A percentile compares a stretch with the other conserved stretches of the same genome.
Conservation (phyloP, 176 grass and related monocot genomes). For the Eremochloa ophiuroides region DNA sequence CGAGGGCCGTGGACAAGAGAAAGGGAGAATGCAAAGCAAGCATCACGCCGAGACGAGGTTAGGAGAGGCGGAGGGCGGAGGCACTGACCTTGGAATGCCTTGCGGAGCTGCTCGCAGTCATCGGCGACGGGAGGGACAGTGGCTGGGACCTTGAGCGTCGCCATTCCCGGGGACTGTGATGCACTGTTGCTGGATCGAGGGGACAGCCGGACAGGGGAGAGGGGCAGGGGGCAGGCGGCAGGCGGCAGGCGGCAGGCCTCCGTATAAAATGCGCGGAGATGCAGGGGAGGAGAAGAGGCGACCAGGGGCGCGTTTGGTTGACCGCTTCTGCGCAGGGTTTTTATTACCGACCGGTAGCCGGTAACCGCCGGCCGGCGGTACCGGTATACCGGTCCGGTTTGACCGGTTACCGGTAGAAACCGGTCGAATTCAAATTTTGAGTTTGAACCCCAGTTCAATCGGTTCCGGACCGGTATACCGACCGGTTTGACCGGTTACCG, state of each 20-base stretch:
- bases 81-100: slow-evolving; percentile 70
- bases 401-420: too few species aligned
- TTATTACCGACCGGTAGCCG: too few species aligned
- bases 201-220: not conserved
- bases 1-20: not conserved
- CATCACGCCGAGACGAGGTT: not conserved
- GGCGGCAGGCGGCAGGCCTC: not conserved
- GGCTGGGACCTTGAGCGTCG: slow-evolving; percentile 61
- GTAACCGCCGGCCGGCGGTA: too few species aligned
- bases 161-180: slow-evolving; percentile 32
- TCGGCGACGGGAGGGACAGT: slow-evolving; percentile 52
- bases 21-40: not conserved
- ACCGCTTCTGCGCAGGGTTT: too few species aligned
- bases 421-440: too few species aligned
- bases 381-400: too few species aligned
- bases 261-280: not conserved
- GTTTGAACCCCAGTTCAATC: too few species aligned
- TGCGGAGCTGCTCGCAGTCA: slow-evolving; percentile 83
- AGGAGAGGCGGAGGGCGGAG: not conserved
- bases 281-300: not conserved
- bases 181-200: not conserved
- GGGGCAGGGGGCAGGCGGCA: not conserved
- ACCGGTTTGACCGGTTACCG: too few species aligned
- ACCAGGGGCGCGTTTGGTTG: too few species aligned
- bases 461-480: too few species aligned